phyloP scores from a whole-genome alignment of 768 basidiomycete species.

The Boletus sp. region DNA sequence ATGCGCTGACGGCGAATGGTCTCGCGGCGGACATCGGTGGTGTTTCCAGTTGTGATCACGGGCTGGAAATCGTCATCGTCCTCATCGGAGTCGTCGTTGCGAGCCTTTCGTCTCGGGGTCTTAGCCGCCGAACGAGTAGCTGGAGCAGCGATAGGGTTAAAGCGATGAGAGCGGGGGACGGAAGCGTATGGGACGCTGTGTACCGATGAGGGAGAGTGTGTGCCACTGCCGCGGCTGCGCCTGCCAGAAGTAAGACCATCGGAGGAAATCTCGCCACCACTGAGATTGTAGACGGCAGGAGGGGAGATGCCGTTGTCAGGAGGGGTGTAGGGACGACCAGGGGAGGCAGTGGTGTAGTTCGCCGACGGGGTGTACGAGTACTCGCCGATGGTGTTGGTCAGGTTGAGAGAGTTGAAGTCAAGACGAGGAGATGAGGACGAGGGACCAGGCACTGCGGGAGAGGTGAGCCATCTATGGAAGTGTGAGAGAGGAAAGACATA shows the following conservation, averaged over 20 bases:
- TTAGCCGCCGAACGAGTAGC: conserved; percentile 54
- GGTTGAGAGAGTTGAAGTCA: conserved; percentile 61
- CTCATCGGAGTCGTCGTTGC: conserved; percentile 70
- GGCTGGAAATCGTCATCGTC: conserved; percentile 76
- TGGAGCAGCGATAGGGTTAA: conserved; percentile 65
- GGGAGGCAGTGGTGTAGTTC: conserved; percentile 51
- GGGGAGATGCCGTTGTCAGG: conserved; percentile 66
- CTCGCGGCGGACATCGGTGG: conserved; percentile 77
- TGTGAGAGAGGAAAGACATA: conserved; percentile 37
- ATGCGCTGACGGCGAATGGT: conserved; percentile 90
- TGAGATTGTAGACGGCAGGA: conserved; percentile 69
- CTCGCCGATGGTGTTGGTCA: conserved; percentile 55
- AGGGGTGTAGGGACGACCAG: conserved; percentile 68
- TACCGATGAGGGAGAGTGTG: conserved; percentile 48
- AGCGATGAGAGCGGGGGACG: conserved; percentile 74
- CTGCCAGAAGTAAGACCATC: conserved; percentile 64
- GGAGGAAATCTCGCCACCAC: conserved; percentile 70
- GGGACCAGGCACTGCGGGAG: conserved; percentile 48
- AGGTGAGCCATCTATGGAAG: conserved; percentile 7
- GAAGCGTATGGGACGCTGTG: conserved; percentile 54
- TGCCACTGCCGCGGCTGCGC: conserved; percentile 70
- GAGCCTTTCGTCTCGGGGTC: conserved; percentile 43
- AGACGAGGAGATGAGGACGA: conserved; percentile 56
- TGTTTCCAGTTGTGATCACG: conserved; percentile 38
- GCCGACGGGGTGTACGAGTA: conserved; percentile 56